A percentile compares a stretch with the other conserved stretches of the same genome.
These are phyloP conservation scores for Lodderomyces elongisporus DNA, from an alignment of 1,139 yeast genomes.

Conservation along the genomic window DNA sequence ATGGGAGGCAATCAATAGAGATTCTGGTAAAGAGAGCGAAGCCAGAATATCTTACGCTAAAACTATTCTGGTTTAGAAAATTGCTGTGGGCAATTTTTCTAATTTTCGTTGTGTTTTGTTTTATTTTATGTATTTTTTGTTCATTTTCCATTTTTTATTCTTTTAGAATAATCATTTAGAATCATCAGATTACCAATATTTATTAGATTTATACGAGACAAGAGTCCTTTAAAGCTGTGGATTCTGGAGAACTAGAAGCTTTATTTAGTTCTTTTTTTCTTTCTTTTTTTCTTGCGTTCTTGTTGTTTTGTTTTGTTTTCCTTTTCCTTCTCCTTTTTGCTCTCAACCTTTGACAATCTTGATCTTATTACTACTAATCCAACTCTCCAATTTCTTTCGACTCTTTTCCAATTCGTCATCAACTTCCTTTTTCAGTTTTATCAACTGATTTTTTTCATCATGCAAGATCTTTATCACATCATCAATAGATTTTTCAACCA, in stretches of 20 bases:
- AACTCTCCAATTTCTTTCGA: constrained; percentile 55
- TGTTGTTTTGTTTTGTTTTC: no score
- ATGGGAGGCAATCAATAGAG: constrained; percentile 85
- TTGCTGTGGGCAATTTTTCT: background rate
- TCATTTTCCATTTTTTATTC: background rate
- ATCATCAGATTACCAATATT: no score
- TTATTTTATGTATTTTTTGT: no score
- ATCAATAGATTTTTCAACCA: constrained; percentile 75
- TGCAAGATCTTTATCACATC: constrained; percentile 68
- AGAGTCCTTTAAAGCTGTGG: no score
- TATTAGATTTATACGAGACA: no score
- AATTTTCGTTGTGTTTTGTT: background rate
- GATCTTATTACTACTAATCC: constrained; percentile 65
- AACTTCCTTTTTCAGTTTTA: constrained; percentile 39
- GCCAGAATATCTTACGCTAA: constrained; percentile 30
- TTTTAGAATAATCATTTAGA: no score
- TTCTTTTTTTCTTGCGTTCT: no score
- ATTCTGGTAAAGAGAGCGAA: constrained; percentile 20
- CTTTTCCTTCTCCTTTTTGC: no score
- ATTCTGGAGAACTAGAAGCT: no score
- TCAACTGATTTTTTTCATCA: constrained; percentile 48
- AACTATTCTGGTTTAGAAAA: constrained; percentile 19
- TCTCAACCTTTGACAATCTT: constrained; percentile 49
- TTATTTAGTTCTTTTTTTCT: no score
- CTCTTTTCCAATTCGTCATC: constrained; percentile 43